Percentiles rank a stretch among this genome's conserved stretches.
Evolutionary conservation across 345 rosid genomes (phyloP).

Genomic region (Arabidopsis suecica): DNA sequence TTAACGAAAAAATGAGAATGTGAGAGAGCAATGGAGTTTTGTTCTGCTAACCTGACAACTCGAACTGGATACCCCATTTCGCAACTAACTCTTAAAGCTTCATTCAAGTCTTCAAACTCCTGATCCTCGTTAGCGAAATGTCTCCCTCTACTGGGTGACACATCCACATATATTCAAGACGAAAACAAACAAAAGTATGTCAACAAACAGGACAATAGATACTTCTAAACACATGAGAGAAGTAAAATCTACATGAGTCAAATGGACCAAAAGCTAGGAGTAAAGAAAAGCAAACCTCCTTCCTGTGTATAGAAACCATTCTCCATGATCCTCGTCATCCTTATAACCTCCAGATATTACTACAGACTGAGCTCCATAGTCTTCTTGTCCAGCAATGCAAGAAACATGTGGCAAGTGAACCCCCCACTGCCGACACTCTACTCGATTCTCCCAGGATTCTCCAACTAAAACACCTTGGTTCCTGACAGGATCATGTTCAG

Average conservation of each 20-base stretch:
- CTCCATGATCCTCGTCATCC: constrained; percentile 87
- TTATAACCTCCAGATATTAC: constrained; percentile 72
- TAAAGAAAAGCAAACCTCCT: constrained; percentile 59
- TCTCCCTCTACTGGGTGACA: not conserved
- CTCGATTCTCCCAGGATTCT: constrained; percentile 62
- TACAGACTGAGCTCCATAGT: constrained; percentile 68
- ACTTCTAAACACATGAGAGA: too few relatives aligned
- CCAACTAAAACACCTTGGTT: constrained; percentile 75
- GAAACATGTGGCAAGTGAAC: constrained; percentile 67
- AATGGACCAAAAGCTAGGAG: not conserved
- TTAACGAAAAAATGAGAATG: not conserved
- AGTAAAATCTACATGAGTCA: not conserved
- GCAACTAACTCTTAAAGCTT: constrained; percentile 3
- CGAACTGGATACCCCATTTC: not conserved
- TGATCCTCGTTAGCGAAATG: not conserved
- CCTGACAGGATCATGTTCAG: constrained; percentile 69
- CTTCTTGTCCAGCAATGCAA: constrained; percentile 69
- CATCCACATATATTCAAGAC: not conserved
- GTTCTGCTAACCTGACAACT: too few relatives aligned
- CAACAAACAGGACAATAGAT: too few relatives aligned
- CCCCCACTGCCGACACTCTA: constrained; percentile 79
- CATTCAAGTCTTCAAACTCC: not conserved
- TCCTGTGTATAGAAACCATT: constrained; percentile 84
- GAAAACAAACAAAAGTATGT: not conserved
- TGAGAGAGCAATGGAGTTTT: not conserved